These are phyloP conservation scores for Oxyria digyna DNA, from an alignment of 148 eudicot genomes.

Conservation along the genomic window DNA sequence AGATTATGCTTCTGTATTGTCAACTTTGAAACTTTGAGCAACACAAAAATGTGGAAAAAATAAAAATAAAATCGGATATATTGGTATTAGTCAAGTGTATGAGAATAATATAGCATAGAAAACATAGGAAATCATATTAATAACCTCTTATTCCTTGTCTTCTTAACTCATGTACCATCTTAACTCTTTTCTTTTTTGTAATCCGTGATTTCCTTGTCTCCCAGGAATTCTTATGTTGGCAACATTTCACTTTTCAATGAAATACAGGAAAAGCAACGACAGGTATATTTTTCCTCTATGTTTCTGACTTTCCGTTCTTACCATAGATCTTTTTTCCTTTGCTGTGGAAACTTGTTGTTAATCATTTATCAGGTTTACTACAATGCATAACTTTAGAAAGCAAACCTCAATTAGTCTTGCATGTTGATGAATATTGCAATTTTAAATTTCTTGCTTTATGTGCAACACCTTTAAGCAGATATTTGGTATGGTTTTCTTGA, in stretches of 20 bases:
- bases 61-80: not conserved
- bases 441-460: not conserved
- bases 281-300: constrained; percentile 33
- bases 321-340: not conserved
- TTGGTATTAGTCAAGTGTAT: not conserved
- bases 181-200: not conserved
- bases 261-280: constrained; percentile 70
- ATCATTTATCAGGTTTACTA: not conserved
- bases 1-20: not conserved
- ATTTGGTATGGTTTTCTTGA: not conserved
- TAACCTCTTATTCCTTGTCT: too few species aligned
- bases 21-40: not conserved
- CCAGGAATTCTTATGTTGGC: constrained; percentile 81
- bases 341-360: not conserved
- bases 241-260: constrained; percentile 58
- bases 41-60: too few species aligned
- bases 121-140: not conserved
- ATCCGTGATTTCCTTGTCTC: constrained; percentile 9
- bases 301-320: not conserved
- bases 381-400: constrained; percentile 2
- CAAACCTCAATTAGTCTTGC: not conserved
- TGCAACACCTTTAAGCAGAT: not conserved
- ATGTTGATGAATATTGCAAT: not conserved
- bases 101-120: not conserved
- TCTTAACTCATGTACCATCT: not conserved